phyloP scores from a whole-genome alignment of 2,329 filamentous ascomycete genomes.

The Penicillium sp. region DNA sequence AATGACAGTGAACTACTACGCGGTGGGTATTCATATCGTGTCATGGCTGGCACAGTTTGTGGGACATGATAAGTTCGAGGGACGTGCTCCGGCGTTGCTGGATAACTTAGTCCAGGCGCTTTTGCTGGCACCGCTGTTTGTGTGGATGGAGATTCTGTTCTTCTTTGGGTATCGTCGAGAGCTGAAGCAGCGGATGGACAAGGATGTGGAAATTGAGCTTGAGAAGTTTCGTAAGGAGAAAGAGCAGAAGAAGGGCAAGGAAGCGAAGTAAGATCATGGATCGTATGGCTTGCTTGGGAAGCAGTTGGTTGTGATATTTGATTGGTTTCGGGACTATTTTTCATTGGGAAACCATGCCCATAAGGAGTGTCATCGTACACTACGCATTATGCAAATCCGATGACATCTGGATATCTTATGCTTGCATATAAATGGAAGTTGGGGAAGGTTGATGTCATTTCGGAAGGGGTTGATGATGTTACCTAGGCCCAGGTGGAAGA shows the following conservation, averaged over 20 bases:
- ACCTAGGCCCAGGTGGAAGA: not conserved
- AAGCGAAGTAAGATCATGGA: not conserved
- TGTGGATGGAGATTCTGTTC: constrained; percentile 95
- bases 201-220: constrained; percentile 72
- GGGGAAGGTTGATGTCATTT: not conserved
- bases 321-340: not conserved
- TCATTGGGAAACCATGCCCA: not conserved
- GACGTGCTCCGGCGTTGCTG: constrained; percentile 80
- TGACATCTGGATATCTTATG: not conserved
- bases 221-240: constrained; percentile 66
- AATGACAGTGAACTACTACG: constrained; percentile 61
- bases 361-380: not conserved
- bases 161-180: constrained; percentile 85
- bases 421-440: not conserved
- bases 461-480: not conserved
- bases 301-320: not conserved
- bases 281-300: not conserved
- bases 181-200: constrained; percentile 76
- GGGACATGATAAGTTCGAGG: constrained; percentile 86
- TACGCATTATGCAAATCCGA: not conserved
- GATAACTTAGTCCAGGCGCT: constrained; percentile 91
- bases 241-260: constrained; percentile 25
- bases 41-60: constrained; percentile 89
- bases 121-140: constrained; percentile 91
- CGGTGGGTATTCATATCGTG: constrained; percentile 66